A percentile compares a stretch with the other conserved stretches of the same genome.
Conservation (phyloP, 2,329 filamentous ascomycete species). For the Ceratocystis ficicola region DNA sequence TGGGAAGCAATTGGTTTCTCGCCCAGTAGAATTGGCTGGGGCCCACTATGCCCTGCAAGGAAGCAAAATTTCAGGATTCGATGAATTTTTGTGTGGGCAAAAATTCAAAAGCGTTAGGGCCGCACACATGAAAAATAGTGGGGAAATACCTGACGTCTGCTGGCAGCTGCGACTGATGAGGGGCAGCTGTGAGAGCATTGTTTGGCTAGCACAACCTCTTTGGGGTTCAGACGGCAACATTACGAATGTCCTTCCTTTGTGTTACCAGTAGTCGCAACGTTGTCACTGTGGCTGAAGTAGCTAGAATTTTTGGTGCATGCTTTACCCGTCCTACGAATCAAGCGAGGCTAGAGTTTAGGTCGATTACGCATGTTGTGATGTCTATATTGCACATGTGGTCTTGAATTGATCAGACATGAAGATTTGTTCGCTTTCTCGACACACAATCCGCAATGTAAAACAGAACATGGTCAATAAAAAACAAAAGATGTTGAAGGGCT, state of each 20-base stretch:
- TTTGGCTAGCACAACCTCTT: background rate
- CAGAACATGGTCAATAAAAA: background rate
- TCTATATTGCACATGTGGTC: too few species aligned
- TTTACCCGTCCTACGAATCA: background rate
- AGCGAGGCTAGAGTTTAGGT: background rate
- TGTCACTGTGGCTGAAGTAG: background rate
- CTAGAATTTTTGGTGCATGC: background rate
- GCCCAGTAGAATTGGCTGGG: slow-evolving; percentile 21
- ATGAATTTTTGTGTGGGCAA: slow-evolving; percentile 23
- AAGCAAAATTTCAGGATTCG: slow-evolving; percentile 22
- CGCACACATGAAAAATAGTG: slow-evolving; percentile 22
- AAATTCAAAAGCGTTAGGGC: slow-evolving; percentile 23
- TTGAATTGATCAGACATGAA: too few species aligned
- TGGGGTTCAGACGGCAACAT: background rate
- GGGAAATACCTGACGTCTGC: slow-evolving; percentile 6
- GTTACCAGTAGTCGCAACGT: background rate
- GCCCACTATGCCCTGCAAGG: slow-evolving; percentile 22
- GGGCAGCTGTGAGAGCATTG: slow-evolving; percentile 3
- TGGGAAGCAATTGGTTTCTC: slow-evolving; percentile 21
- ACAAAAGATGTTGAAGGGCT: background rate
- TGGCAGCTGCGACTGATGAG: background rate
- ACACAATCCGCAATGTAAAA: background rate
- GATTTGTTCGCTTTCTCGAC: background rate
- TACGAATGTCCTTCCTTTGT: background rate
- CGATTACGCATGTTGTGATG: too few species aligned